A percentile compares a stretch with the other conserved stretches of the same genome.
Conservation (phyloP, 2,329 filamentous ascomycete genomes). For the Ophiostoma ulmi region DNA sequence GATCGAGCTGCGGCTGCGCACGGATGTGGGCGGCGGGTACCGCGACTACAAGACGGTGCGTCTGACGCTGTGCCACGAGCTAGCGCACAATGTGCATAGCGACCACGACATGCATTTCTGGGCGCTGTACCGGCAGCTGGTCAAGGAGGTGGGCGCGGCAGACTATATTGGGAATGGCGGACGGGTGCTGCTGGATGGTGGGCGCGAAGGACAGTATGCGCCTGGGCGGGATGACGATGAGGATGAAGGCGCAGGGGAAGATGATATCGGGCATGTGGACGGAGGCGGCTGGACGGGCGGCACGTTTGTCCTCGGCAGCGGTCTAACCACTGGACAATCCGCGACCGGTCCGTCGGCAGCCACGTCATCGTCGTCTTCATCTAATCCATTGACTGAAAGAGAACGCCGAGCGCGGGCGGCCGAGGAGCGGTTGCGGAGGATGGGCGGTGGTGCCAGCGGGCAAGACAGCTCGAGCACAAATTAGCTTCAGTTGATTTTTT, state of each 20-base stretch:
- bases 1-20: slow-evolving; percentile 85
- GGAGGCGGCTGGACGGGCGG: slow-evolving; percentile 74
- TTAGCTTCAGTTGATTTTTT: neutral
- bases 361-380: slow-evolving; percentile 18
- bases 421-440: slow-evolving; percentile 58
- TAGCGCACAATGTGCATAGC: slow-evolving; percentile 84
- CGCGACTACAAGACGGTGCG: slow-evolving; percentile 87
- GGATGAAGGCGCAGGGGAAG: slow-evolving; percentile 43
- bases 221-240: slow-evolving; percentile 48
- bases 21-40: slow-evolving; percentile 90
- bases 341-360: slow-evolving; percentile 33
- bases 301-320: slow-evolving; percentile 66
- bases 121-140: slow-evolving; percentile 80
- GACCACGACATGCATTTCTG: slow-evolving; percentile 85
- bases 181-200: slow-evolving; percentile 58
- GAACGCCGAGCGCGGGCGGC: slow-evolving; percentile 71
- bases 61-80: slow-evolving; percentile 88
- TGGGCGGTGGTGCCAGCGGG: slow-evolving; percentile 21
- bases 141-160: slow-evolving; percentile 72
- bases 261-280: slow-evolving; percentile 56
- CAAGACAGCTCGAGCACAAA: neutral
- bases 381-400: slow-evolving; percentile 53
- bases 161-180: slow-evolving; percentile 68
- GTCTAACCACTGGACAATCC: slow-evolving; percentile 30
- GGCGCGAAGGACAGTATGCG: slow-evolving; percentile 60